phyloP scores from a whole-genome alignment of 2,329 filamentous ascomycete genomes.

The Fusarium buxicola region DNA sequence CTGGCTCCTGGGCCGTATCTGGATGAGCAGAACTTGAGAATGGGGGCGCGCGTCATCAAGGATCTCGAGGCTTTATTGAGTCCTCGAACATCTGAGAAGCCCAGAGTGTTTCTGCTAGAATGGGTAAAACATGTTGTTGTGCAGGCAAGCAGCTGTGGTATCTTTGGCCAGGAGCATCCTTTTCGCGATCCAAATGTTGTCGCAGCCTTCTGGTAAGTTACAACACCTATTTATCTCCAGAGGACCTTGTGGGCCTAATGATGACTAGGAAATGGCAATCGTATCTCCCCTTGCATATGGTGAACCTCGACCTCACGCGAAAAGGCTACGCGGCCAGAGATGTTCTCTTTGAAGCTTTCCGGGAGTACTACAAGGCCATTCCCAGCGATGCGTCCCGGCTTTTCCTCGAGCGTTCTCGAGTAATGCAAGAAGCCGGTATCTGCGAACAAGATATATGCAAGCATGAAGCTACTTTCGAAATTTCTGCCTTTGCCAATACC shows the following conservation, averaged over 20 bases:
- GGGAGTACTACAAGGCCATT: conserved; percentile 24
- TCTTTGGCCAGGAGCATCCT: conserved; percentile 33
- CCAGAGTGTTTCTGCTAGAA: background rate
- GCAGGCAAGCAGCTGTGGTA: conserved; percentile 36
- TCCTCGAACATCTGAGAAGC: fast-evolving
- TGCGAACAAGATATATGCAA: conserved; percentile 30
- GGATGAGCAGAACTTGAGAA: conserved; percentile 34
- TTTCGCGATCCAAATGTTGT: conserved; percentile 30
- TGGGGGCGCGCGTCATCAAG: conserved; percentile 23
- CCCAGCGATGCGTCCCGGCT: conserved; percentile 28
- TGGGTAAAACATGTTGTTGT: conserved; percentile 31
- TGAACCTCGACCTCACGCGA: conserved; percentile 14
- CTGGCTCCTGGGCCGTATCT: conserved; percentile 21
- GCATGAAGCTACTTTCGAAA: conserved; percentile 32
- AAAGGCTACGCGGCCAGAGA: conserved; percentile 34
- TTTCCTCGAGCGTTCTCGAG: conserved; percentile 12
- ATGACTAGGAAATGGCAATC: conserved; percentile 28
- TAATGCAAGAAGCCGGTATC: conserved; percentile 24
- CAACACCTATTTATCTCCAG: no score
- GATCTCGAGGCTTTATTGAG: conserved; percentile 12
- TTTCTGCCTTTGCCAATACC: conserved; percentile 32
- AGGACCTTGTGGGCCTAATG: background rate
- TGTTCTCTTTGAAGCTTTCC: conserved; percentile 31
- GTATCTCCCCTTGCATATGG: conserved; percentile 27
- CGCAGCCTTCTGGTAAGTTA: conserved; percentile 29